Conservation (phyloP, 805 yeast genomes). For the Zygotorulaspora chibaensis region DNA sequence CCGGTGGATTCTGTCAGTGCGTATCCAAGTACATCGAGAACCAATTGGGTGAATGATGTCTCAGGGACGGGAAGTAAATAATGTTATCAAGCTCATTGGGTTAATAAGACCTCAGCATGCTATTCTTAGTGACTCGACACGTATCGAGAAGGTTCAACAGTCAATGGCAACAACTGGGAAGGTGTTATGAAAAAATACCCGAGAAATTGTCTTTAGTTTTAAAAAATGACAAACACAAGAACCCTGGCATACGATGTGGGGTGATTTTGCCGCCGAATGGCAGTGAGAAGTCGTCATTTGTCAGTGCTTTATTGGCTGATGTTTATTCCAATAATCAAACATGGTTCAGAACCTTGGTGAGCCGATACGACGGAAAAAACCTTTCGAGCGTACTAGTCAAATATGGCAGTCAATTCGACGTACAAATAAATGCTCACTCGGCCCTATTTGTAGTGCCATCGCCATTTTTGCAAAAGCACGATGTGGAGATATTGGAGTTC, state of each 20-base stretch:
- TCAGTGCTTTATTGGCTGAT: slow-evolving; percentile 32
- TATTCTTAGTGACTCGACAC: slow-evolving; percentile 1
- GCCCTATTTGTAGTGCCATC: slow-evolving; percentile 29
- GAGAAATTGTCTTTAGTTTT: slow-evolving; percentile 26
- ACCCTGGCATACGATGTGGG: slow-evolving; percentile 30
- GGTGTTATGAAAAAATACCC: slow-evolving; percentile 23
- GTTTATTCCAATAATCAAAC: slow-evolving; percentile 33
- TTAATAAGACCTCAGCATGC: neutral
- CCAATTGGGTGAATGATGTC: neutral
- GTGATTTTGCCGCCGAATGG: slow-evolving; percentile 19
- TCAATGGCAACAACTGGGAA: slow-evolving; percentile 17
- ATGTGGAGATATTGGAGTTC: slow-evolving; percentile 30
- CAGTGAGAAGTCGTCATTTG: slow-evolving; percentile 17
- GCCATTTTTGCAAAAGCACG: slow-evolving; percentile 21
- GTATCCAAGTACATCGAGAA: neutral
- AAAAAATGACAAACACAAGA: slow-evolving; percentile 10
- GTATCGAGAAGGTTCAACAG: slow-evolving; percentile 6
- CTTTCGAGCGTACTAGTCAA: slow-evolving; percentile 15
- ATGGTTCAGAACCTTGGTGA: slow-evolving; percentile 26
- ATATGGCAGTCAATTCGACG: slow-evolving; percentile 23
- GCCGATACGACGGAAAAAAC: slow-evolving; percentile 9
- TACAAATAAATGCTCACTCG: slow-evolving; percentile 5
- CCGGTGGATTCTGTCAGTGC: neutral
- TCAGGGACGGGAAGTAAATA: neutral
- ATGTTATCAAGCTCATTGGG: neutral